Percentiles rank a stretch among this genome's conserved stretches.
These are phyloP conservation scores for Themeda triandra DNA, from an alignment of 176 grass and related monocot species.

Conservation along the genomic window DNA sequence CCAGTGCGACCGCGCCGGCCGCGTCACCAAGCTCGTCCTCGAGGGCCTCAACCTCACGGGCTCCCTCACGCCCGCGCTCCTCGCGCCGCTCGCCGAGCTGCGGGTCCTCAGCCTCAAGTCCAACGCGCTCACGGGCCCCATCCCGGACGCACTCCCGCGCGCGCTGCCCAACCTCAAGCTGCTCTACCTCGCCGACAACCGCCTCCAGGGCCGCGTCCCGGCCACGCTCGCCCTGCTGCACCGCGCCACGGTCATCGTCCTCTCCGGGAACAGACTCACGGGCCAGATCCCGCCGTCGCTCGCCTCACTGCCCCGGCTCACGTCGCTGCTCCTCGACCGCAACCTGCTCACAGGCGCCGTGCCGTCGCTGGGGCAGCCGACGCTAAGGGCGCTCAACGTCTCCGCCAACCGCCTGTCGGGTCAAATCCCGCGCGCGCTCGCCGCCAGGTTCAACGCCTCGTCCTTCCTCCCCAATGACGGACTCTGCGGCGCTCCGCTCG, in stretches of 20 bases:
- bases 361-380: constrained; percentile 55
- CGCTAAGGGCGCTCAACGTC: constrained; percentile 64
- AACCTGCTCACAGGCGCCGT: constrained; percentile 56
- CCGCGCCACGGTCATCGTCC: constrained; percentile 71
- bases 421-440: constrained; percentile 52
- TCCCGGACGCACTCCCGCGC: constrained; percentile 62
- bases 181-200: constrained; percentile 79
- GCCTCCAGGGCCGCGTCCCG: constrained; percentile 59
- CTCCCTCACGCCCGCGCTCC: constrained; percentile 36
- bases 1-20: constrained; percentile 35
- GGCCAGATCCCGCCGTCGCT: constrained; percentile 66
- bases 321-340: constrained; percentile 54
- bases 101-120: constrained; percentile 91
- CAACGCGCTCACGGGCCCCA: constrained; percentile 66
- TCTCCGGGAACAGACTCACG: constrained; percentile 64
- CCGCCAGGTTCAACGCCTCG: constrained; percentile 57
- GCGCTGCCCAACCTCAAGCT: constrained; percentile 75
- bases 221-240: constrained; percentile 53
- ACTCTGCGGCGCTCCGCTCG: constrained; percentile 66
- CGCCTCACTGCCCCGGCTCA: constrained; percentile 47
- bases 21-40: constrained; percentile 90
- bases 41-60: constrained; percentile 84
- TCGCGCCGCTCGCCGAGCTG: constrained; percentile 64
- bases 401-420: constrained; percentile 66
- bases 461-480: constrained; percentile 52